Conservation (phyloP, 495 filamentous ascomycete species). For the Neurospora sublineolata region DNA sequence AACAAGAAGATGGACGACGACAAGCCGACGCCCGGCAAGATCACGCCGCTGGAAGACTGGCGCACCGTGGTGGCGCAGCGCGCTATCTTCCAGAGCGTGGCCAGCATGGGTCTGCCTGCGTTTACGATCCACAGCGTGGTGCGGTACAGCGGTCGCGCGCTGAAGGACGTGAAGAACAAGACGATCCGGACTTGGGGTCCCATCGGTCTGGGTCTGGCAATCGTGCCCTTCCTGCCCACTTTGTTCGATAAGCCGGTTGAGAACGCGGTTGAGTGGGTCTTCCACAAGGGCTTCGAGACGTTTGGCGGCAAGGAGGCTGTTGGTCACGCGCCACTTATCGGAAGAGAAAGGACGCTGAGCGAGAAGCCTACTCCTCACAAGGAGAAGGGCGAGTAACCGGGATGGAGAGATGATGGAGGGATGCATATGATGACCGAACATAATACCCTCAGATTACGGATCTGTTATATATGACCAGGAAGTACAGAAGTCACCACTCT, state of each 20-base stretch:
- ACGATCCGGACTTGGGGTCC: constrained; percentile 72
- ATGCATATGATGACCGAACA: neutral
- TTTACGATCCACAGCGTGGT: constrained; percentile 93
- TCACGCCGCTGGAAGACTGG: constrained; percentile 84
- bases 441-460: constrained; percentile 3
- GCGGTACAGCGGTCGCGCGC: constrained; percentile 65
- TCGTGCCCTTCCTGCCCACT: constrained; percentile 80
- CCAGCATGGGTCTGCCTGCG: constrained; percentile 87
- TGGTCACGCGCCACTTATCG: constrained; percentile 38
- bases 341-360: constrained; percentile 42
- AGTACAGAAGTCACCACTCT: neutral
- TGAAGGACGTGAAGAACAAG: constrained; percentile 69
- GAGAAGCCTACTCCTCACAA: constrained; percentile 31
- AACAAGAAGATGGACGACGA: constrained; percentile 3
- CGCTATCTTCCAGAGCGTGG: constrained; percentile 78
- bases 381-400: constrained; percentile 51
- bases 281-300: constrained; percentile 63
- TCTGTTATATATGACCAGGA: neutral
- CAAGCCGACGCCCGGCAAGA: constrained; percentile 27
- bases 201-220: constrained; percentile 78
- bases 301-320: constrained; percentile 54
- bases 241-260: constrained; percentile 93
- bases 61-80: constrained; percentile 83
- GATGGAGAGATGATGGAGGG: constrained; percentile 23
- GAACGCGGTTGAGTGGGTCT: constrained; percentile 75